These are phyloP conservation scores for Wickerhamiella azyma DNA, from an alignment of 805 yeast genomes.

Conservation along the genomic window DNA sequence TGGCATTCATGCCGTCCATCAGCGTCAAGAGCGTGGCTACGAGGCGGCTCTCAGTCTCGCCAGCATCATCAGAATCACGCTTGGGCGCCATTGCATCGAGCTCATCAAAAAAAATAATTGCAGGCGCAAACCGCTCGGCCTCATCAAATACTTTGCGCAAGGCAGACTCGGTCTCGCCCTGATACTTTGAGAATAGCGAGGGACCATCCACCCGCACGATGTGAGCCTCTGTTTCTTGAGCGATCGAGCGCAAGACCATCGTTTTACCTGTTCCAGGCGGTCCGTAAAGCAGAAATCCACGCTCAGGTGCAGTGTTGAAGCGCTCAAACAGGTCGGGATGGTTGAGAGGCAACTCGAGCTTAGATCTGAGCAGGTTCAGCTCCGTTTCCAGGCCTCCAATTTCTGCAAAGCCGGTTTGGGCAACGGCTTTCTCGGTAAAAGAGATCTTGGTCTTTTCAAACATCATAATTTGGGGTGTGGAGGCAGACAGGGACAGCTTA, in stretches of 20 bases:
- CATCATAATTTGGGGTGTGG: neutral
- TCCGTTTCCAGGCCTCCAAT: conserved; percentile 72
- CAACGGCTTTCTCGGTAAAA: conserved; percentile 7
- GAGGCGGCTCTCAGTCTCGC: conserved; percentile 81
- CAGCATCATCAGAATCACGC: conserved; percentile 69
- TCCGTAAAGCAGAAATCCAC: conserved; percentile 88
- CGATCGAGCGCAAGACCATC: conserved; percentile 70
- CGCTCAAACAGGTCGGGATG: conserved; percentile 63
- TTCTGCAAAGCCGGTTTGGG: conserved; percentile 30
- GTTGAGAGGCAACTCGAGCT: conserved; percentile 68
- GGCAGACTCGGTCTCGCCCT: conserved; percentile 87
- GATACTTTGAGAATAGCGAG: conserved; percentile 76
- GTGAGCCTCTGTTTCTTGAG: conserved; percentile 65
- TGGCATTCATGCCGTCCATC: conserved; percentile 98
- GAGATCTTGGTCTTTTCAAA: conserved; percentile 11
- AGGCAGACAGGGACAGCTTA: conserved; percentile 25
- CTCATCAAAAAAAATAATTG: conserved; percentile 82
- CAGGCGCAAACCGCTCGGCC: conserved; percentile 75
- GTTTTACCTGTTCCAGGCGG: conserved; percentile 98
- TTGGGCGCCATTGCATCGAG: conserved; percentile 85
- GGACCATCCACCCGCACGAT: conserved; percentile 81
- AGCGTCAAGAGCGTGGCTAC: conserved; percentile 78
- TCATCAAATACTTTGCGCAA: conserved; percentile 73
- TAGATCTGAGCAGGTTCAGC: conserved; percentile 44
- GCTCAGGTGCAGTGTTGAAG: conserved; percentile 83